Evolutionary conservation across 2,329 filamentous ascomycete species (phyloP).

Genomic region (Madurella fahalii): DNA sequence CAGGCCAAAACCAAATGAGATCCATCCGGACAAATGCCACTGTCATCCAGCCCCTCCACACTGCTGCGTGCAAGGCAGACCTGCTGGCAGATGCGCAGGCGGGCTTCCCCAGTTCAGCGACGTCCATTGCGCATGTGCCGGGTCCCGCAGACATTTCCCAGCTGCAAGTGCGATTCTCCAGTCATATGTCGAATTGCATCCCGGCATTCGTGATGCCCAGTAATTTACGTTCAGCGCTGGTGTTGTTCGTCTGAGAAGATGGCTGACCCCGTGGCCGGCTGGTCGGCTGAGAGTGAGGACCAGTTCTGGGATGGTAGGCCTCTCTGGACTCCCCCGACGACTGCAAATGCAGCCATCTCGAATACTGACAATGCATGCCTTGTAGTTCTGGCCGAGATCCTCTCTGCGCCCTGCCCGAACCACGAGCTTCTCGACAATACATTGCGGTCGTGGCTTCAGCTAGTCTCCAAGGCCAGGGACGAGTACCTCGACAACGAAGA

Average conservation of each 20-base stretch:
- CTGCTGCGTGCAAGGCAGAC: background rate
- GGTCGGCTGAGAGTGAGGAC: slow-evolving; percentile 71
- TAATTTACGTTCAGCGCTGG: slow-evolving; percentile 6
- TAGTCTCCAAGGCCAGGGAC: slow-evolving; percentile 72
- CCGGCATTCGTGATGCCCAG: slow-evolving; percentile 23
- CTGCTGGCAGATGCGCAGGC: background rate
- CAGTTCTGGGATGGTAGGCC: slow-evolving; percentile 81
- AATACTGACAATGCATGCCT: background rate
- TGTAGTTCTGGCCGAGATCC: slow-evolving; percentile 46
- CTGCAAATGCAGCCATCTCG: background rate
- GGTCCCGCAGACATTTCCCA: too few relatives aligned
- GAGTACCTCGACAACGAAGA: slow-evolving; percentile 72
- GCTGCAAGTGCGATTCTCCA: background rate
- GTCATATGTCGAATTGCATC: slow-evolving; percentile 8
- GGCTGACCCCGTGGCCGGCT: slow-evolving; percentile 63
- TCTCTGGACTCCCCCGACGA: background rate
- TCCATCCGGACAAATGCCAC: background rate
- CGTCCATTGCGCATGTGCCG: too few relatives aligned
- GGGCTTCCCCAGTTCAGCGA: background rate
- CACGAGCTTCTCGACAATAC: slow-evolving; percentile 72
- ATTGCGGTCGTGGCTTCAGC: slow-evolving; percentile 75
- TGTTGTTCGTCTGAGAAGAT: slow-evolving; percentile 37
- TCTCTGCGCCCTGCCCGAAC: slow-evolving; percentile 45
- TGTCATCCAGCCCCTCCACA: slow-evolving; percentile 12
- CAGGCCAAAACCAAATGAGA: slow-evolving; percentile 2